Conservation (phyloP, 2,329 filamentous ascomycete species). For the Monilinia polystroma region DNA sequence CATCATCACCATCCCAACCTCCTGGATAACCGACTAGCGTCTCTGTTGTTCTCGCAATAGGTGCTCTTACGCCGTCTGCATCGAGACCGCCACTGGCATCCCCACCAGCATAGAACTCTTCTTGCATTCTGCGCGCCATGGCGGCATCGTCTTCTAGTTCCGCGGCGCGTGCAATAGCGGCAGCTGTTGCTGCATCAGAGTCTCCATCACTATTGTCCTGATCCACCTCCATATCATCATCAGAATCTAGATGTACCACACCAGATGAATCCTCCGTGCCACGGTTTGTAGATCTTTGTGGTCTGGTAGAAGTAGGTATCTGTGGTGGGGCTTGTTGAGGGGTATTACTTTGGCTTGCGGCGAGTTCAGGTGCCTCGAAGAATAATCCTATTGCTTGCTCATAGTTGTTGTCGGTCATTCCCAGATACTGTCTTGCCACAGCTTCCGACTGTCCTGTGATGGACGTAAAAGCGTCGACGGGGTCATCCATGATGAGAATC, state of each 20-base stretch:
- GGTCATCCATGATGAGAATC: slow-evolving; percentile 50
- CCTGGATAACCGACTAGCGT: slow-evolving; percentile 76
- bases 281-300: slow-evolving; percentile 29
- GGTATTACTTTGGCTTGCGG: slow-evolving; percentile 30
- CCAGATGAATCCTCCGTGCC: slow-evolving; percentile 51
- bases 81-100: slow-evolving; percentile 45
- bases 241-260: slow-evolving; percentile 77
- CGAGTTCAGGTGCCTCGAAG: slow-evolving; percentile 82
- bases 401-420: slow-evolving; percentile 79
- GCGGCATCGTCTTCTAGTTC: slow-evolving; percentile 86
- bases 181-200: slow-evolving; percentile 32
- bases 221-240: slow-evolving; percentile 64
- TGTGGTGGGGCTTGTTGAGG: slow-evolving; percentile 33
- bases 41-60: slow-evolving; percentile 88
- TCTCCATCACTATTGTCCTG: slow-evolving; percentile 42
- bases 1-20: slow-evolving; percentile 48
- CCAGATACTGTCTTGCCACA: slow-evolving; percentile 78
- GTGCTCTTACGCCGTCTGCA: slow-evolving; percentile 73
- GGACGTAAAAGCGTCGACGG: slow-evolving; percentile 72
- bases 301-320: slow-evolving; percentile 36
- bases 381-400: slow-evolving; percentile 86
- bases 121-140: slow-evolving; percentile 86
- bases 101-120: slow-evolving; percentile 75
- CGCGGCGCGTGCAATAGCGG: slow-evolving; percentile 48
- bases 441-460: slow-evolving; percentile 75